Evolutionary conservation across 1,284 basidiomycete genomes (phyloP).

Genomic region (Pascua sp.): DNA sequence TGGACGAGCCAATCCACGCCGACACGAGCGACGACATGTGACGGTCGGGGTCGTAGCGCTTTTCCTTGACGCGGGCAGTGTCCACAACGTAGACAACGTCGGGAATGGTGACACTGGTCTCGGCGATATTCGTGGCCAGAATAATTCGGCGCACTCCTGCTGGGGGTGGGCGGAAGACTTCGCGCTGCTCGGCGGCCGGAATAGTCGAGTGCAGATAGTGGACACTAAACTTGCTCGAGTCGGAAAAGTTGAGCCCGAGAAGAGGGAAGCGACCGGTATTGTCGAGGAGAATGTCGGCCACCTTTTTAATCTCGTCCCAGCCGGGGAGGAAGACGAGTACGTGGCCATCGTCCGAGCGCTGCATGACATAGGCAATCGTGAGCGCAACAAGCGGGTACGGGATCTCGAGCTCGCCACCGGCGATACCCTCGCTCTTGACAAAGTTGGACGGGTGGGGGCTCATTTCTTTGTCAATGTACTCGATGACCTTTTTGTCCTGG

Average conservation of each 20-base stretch:
- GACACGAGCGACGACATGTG: slow-evolving; percentile 83
- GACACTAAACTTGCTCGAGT: slow-evolving; percentile 64
- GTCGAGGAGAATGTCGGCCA: slow-evolving; percentile 65
- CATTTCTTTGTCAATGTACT: slow-evolving; percentile 75
- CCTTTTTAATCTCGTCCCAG: slow-evolving; percentile 77
- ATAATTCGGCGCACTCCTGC: slow-evolving; percentile 79
- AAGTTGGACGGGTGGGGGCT: slow-evolving; percentile 44
- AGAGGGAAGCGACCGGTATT: slow-evolving; percentile 52
- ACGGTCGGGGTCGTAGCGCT: slow-evolving; percentile 82
- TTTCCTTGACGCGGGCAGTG: slow-evolving; percentile 82
- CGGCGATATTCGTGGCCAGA: slow-evolving; percentile 92
- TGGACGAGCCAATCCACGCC: slow-evolving; percentile 90
- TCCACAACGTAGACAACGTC: slow-evolving; percentile 96
- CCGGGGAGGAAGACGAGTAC: slow-evolving; percentile 71
- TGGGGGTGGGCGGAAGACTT: slow-evolving; percentile 79
- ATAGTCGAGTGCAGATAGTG: slow-evolving; percentile 89
- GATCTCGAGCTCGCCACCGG: slow-evolving; percentile 69
- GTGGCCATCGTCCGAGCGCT: slow-evolving; percentile 75
- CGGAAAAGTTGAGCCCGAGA: slow-evolving; percentile 62
- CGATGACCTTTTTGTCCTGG: slow-evolving; percentile 64
- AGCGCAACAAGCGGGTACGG: slow-evolving; percentile 80
- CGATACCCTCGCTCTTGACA: slow-evolving; percentile 30
- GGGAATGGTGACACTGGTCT: slow-evolving; percentile 93
- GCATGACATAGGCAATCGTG: slow-evolving; percentile 73
- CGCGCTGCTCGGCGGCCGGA: slow-evolving; percentile 83